These are phyloP conservation scores for Cladorrhinum sp. DNA, from an alignment of 2,329 filamentous ascomycete genomes.

Conservation along the genomic window DNA sequence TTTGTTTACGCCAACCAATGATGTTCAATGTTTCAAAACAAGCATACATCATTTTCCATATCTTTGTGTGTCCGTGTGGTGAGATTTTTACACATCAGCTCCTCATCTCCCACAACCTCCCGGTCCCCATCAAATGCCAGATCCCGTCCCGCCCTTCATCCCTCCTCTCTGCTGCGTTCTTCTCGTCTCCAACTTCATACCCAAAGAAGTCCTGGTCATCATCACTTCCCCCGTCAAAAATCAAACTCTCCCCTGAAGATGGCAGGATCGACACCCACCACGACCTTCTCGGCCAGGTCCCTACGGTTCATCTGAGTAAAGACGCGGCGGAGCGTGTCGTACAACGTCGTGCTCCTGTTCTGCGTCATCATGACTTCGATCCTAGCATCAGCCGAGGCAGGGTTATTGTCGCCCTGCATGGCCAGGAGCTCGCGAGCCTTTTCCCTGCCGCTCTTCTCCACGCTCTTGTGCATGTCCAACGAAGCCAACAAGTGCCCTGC, in stretches of 20 bases:
- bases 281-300: slow-evolving; percentile 83
- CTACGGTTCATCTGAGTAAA: slow-evolving; percentile 92
- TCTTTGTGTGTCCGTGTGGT: background rate
- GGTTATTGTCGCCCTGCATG: slow-evolving; percentile 38
- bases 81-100: background rate
- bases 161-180: background rate
- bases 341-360: slow-evolving; percentile 94
- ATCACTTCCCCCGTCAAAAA: slow-evolving; percentile 50
- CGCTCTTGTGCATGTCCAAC: slow-evolving; percentile 90
- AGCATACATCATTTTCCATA: background rate
- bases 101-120: slow-evolving; percentile 17
- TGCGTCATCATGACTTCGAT: slow-evolving; percentile 87
- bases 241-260: slow-evolving; percentile 88
- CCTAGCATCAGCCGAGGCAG: slow-evolving; percentile 57
- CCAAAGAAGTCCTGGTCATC: background rate
- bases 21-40: too few species aligned
- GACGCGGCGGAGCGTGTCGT: slow-evolving; percentile 90
- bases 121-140: slow-evolving; percentile 21
- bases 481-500: slow-evolving; percentile 90
- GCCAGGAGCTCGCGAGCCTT: slow-evolving; percentile 81
- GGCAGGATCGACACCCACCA: slow-evolving; percentile 86
- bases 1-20: too few species aligned
- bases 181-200: background rate
- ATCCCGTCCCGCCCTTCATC: background rate
- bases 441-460: slow-evolving; percentile 79